A percentile compares a stretch with the other conserved stretches of the same genome.
phyloP scores from a whole-genome alignment of 2,329 filamentous ascomycete genomes.

The Chaetomium strumarium region DNA sequence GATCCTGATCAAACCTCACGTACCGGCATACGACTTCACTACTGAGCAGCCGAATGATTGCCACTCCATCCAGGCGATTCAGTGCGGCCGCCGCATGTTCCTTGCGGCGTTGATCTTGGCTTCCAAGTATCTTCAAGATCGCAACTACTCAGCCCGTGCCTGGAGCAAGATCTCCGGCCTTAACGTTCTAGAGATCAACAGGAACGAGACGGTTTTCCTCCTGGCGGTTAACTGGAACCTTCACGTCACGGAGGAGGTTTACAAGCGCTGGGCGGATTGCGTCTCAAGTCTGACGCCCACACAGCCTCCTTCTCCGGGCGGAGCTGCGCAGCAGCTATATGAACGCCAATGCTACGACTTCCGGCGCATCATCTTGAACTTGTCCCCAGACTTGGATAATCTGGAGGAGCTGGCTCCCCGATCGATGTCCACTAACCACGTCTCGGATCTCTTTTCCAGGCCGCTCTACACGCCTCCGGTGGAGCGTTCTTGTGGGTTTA shows the following conservation, averaged over 20 bases:
- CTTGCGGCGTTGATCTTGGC: conserved; percentile 89
- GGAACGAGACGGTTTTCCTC: conserved; percentile 91
- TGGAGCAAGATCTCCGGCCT: conserved; percentile 99
- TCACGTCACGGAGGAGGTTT: conserved; percentile 82
- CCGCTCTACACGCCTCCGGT: conserved; percentile 41
- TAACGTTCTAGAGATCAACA: conserved; percentile 88
- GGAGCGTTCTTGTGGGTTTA: conserved; percentile 31
- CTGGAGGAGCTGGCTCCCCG: conserved; percentile 45
- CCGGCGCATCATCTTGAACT: conserved; percentile 51
- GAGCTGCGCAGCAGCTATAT: conserved; percentile 34
- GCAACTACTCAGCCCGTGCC: conserved; percentile 93
- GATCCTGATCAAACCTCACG: conserved; percentile 84
- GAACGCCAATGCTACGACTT: conserved; percentile 49
- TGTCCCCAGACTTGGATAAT: conserved; percentile 55
- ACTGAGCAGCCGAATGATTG: conserved; percentile 75
- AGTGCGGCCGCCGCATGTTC: conserved; percentile 97
- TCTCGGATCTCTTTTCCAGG: conserved; percentile 36
- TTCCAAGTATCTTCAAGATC: conserved; percentile 96
- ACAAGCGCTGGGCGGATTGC: conserved; percentile 90
- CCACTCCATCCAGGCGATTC: conserved; percentile 70
- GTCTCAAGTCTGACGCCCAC: conserved; percentile 77
- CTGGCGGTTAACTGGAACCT: conserved; percentile 88
- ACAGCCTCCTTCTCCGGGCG: conserved; percentile 50
- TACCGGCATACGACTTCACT: conserved; percentile 77
- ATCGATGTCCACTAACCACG: conserved; percentile 29